Evolutionary conservation across 2,329 filamentous ascomycete genomes (phyloP).

Genomic region (Dothideomycetidae sp.): DNA sequence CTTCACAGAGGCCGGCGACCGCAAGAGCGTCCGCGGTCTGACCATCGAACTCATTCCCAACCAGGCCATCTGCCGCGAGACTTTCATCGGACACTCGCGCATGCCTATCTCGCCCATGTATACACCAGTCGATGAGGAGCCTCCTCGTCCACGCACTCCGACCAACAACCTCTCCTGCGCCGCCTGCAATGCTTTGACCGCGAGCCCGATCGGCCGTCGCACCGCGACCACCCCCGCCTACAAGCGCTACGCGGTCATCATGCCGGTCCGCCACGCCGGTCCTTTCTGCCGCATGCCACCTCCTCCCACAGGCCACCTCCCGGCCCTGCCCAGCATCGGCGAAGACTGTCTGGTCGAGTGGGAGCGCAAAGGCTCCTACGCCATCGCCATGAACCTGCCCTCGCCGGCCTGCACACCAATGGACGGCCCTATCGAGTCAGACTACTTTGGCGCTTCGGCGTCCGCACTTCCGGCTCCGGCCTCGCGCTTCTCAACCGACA

Average conservation of each 20-base stretch:
- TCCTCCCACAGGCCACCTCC: background rate
- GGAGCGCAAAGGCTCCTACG: constrained; percentile 6
- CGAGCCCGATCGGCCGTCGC: constrained; percentile 3
- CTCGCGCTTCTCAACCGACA: constrained; percentile 4
- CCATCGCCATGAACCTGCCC: constrained; percentile 6
- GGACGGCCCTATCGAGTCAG: background rate
- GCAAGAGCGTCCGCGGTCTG: constrained; percentile 2
- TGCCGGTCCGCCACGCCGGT: constrained; percentile 6
- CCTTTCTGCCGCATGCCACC: constrained; percentile 8
- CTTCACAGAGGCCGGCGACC: background rate
- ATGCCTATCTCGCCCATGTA: background rate
- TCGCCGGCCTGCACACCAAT: constrained; percentile 1
- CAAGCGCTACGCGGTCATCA: constrained; percentile 8
- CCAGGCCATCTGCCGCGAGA: constrained; percentile 7
- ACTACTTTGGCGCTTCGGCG: constrained; percentile 4
- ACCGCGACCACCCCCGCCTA: background rate
- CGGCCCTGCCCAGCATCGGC: constrained; percentile 6
- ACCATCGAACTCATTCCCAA: constrained; percentile 9
- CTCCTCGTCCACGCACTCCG: background rate
- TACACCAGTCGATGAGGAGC: background rate
- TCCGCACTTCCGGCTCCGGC: background rate
- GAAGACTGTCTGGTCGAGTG: constrained; percentile 9
- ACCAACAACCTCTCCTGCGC: background rate
- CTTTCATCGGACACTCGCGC: constrained; percentile 4
- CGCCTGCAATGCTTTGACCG: constrained; percentile 5